A percentile compares a stretch with the other conserved stretches of the same genome.
Conservation (phyloP, 2,329 filamentous ascomycete genomes). For the Ascosphaera apis region DNA sequence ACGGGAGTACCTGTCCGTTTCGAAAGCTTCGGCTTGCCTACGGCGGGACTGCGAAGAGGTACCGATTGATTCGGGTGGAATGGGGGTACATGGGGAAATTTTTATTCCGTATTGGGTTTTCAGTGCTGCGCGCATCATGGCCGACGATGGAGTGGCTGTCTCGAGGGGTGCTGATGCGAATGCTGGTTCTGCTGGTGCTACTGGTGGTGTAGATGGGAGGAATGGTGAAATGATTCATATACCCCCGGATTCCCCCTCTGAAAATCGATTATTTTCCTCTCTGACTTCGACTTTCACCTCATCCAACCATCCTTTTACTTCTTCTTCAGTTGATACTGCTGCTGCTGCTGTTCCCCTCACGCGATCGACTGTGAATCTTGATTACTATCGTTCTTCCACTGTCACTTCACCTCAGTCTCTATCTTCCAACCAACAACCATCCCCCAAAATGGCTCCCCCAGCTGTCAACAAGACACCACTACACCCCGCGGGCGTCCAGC, state of each 20-base stretch:
- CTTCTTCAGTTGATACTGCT: not conserved
- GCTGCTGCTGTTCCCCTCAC: not conserved
- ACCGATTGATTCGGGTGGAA: too few relatives aligned
- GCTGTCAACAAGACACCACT: slow-evolving; percentile 77
- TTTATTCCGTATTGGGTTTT: too few relatives aligned
- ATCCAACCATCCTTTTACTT: not conserved
- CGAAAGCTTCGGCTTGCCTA: too few relatives aligned
- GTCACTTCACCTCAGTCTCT: slow-evolving; percentile 29
- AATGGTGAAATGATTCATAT: slow-evolving; percentile 1
- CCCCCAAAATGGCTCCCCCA: slow-evolving; percentile 28
- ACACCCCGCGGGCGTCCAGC: slow-evolving; percentile 78
- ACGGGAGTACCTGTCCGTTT: too few relatives aligned
- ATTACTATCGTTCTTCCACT: slow-evolving; percentile 13
- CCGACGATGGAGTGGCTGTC: not conserved
- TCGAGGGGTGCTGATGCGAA: not conserved
- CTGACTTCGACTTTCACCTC: not conserved
- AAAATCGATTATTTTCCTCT: not conserved
- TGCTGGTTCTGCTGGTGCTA: not conserved
- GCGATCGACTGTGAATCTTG: not conserved
- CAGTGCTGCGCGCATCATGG: slow-evolving; percentile 1
- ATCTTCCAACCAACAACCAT: slow-evolving; percentile 8
- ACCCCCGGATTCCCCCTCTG: not conserved
- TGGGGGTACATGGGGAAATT: too few relatives aligned
- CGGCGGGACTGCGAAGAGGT: too few relatives aligned
- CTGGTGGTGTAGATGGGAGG: not conserved